Base-by-base conservation (phyloP, 78 protist genomes). In the Bodo saltans region DNA sequence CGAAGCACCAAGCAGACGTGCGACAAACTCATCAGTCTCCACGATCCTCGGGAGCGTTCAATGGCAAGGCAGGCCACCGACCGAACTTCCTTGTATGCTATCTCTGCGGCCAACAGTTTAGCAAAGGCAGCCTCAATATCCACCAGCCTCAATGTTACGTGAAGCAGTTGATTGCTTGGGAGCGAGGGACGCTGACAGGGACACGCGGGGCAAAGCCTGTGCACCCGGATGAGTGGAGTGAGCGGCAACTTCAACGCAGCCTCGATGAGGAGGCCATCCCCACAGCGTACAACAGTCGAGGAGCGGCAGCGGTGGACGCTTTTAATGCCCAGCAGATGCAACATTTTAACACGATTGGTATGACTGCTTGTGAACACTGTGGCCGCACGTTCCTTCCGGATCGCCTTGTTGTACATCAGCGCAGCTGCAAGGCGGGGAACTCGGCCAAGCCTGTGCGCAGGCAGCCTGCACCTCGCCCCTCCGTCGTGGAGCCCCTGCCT, bases 361-460 rank as follows among this genome's bases (percentile, higher is more conserved):
- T 79, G 32, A 21, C 38, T 8, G 47, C 83, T 12, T 85, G 88
- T 47, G 72, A 83, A 8, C 26, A 70, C 72, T 87, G 89, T 68
- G 86, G 72, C n/a, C 70, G 89, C 40, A 87, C 80, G n/a, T 87
- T 87, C 42, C 1, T 32, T 21, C 47, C 70, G 23, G 89, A 87
- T 28, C 79, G 89, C 26, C 60, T 87, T 28, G 32, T 21, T 12
- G 86, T 87, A 38, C 89, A 87, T 72, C 37, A 40, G 39, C 71
- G 86, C 35, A 1, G 52, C 32, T 87, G 89, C 74, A n/a, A n/a
- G 29, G 79, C 30, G 27, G 86, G 79, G 37, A 27, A 40, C 3
- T 4, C 53, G 39, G 42, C 69, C 81, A 76, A 76, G 81, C 71
- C 71, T 17, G 17, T 47, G n/a, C 60, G 60, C 60, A 47, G 60